A percentile compares a stretch with the other conserved stretches of the same genome.
Evolutionary conservation across 148 eudicot species (phyloP).

Genomic region (Gaultheria prostrata): DNA sequence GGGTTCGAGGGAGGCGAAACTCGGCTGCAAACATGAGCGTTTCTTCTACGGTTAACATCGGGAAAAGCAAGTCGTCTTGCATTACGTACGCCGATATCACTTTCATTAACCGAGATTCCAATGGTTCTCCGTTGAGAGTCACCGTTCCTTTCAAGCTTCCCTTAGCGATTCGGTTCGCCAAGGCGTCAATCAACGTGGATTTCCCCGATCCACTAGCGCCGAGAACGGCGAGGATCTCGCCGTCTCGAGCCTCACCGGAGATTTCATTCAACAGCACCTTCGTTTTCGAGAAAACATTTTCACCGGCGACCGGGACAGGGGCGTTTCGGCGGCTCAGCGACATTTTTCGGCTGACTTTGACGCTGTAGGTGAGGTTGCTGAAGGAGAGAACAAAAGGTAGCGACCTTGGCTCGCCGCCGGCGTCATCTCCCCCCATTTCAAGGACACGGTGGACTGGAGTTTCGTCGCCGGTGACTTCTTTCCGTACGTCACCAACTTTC

Average conservation of each 20-base stretch:
- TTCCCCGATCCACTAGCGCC: constrained; percentile 93
- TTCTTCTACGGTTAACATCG: constrained; percentile 86
- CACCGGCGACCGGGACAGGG: constrained; percentile 13
- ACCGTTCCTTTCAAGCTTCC: constrained; percentile 65
- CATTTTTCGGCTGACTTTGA: constrained; percentile 36
- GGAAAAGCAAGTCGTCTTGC: constrained; percentile 85
- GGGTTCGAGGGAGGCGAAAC: constrained; percentile 62
- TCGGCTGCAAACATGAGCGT: constrained; percentile 86
- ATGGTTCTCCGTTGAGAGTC: constrained; percentile 59
- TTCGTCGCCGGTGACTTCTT: constrained; percentile 60
- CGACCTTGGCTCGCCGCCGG: constrained; percentile 37
- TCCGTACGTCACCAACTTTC: constrained; percentile 61
- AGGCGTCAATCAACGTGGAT: constrained; percentile 81
- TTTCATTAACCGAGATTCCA: constrained; percentile 64
- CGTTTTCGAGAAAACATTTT: constrained; percentile 26
- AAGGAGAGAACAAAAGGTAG: constrained; percentile 55
- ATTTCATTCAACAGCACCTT: constrained; percentile 65
- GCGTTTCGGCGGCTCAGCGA: not conserved
- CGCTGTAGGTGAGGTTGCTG: constrained; percentile 41
- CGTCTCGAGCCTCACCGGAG: constrained; percentile 81
- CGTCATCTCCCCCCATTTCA: constrained; percentile 27
- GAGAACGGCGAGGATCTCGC: constrained; percentile 75
- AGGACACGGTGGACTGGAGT: constrained; percentile 69
- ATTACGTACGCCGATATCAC: constrained; percentile 88
- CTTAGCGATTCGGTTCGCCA: constrained; percentile 77